Conservation (phyloP, 768 basidiomycete species). For the Gyrodon lividus region DNA sequence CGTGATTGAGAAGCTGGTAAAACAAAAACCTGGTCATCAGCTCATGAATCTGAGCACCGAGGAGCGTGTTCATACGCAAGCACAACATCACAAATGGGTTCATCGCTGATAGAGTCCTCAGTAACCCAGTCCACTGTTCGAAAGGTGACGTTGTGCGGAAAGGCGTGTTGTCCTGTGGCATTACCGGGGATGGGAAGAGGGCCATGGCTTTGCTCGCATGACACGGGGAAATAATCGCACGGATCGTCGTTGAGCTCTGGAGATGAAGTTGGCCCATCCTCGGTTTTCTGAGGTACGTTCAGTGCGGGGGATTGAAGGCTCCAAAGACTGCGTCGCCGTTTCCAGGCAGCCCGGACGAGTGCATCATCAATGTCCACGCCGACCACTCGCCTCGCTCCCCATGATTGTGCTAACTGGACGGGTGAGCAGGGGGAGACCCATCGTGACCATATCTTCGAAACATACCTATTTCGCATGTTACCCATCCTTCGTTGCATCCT, state of each 20-base stretch:
- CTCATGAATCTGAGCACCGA: neutral
- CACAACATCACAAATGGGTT: constrained; percentile 69
- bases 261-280: neutral
- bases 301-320: constrained; percentile 48
- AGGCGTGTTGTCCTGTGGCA: constrained; percentile 39
- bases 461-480: constrained; percentile 84
- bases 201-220: constrained; percentile 75
- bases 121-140: constrained; percentile 73
- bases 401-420: constrained; percentile 52
- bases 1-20: constrained; percentile 78
- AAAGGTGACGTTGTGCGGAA: constrained; percentile 81
- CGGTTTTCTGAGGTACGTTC: neutral
- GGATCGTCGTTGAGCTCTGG: constrained; percentile 1
- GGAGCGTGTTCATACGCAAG: constrained; percentile 56
- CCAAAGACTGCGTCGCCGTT: constrained; percentile 67
- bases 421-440: neutral
- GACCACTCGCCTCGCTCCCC: constrained; percentile 61
- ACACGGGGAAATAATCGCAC: constrained; percentile 68
- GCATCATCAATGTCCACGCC: constrained; percentile 86
- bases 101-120: constrained; percentile 53
- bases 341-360: constrained; percentile 76
- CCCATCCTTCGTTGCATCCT: constrained; percentile 85
- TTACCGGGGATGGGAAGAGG: constrained; percentile 61
- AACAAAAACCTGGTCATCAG: neutral
- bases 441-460: neutral